These are phyloP conservation scores for Monilinia aucupariae DNA, from an alignment of 2,329 filamentous ascomycete species.

Conservation along the genomic window DNA sequence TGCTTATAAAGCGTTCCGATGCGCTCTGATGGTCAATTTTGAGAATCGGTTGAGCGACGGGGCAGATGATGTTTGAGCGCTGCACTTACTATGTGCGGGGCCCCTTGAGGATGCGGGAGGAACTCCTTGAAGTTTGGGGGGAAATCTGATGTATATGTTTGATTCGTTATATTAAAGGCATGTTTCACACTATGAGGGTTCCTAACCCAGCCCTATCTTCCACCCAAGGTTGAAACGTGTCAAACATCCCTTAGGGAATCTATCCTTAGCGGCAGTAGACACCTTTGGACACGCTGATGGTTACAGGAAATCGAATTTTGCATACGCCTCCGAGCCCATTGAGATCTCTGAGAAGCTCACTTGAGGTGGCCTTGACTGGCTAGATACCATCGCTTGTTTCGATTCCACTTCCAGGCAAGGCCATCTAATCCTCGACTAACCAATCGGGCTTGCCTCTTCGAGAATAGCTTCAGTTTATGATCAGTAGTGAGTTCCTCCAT, in stretches of 20 bases:
- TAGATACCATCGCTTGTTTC: too few relatives aligned
- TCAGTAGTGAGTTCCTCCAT: constrained; percentile 15
- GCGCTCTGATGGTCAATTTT: too few relatives aligned
- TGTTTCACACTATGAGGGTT: too few relatives aligned
- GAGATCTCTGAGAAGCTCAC: neutral
- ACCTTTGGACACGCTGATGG: neutral
- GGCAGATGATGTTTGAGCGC: too few relatives aligned
- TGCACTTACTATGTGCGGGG: too few relatives aligned
- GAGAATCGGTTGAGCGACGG: too few relatives aligned
- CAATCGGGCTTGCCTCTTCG: neutral
- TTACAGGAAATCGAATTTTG: neutral
- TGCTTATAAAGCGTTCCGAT: too few relatives aligned
- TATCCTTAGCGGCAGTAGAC: neutral
- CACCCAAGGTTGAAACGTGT: neutral
- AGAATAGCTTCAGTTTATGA: constrained; percentile 12
- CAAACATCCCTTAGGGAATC: too few relatives aligned
- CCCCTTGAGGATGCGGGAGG: too few relatives aligned
- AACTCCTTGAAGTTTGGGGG: too few relatives aligned
- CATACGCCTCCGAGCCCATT: neutral
- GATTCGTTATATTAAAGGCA: too few relatives aligned
- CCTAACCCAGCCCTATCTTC: neutral
- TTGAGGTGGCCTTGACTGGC: neutral
- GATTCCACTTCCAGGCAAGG: constrained; percentile 14
- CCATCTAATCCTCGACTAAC: constrained; percentile 6
- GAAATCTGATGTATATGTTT: too few relatives aligned